These are phyloP conservation scores for Glycyrrhiza uralensis DNA, from an alignment of 306 rosid genomes.

Conservation along the genomic window DNA sequence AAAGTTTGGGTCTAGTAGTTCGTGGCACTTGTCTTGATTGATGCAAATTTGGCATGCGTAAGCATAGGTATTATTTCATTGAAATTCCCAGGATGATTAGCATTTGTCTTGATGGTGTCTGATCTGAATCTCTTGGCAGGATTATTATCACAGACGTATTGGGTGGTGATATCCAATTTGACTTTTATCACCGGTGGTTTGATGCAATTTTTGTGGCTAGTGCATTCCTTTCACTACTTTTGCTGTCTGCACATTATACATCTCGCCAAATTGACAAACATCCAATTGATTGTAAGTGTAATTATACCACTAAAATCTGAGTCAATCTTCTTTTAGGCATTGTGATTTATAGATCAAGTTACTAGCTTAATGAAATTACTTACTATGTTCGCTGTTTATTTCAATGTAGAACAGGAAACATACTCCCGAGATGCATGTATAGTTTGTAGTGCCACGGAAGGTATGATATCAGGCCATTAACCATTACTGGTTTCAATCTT, in stretches of 20 bases:
- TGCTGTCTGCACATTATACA: conserved; percentile 93
- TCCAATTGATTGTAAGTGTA: conserved; percentile 79
- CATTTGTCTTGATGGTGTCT: conserved; percentile 6
- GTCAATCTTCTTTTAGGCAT: conserved; percentile 7
- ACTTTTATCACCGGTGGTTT: conserved; percentile 98
- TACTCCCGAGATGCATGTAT: conserved; percentile 1
- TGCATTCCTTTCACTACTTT: conserved; percentile 94
- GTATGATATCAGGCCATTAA: conserved; percentile 13
- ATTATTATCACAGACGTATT: conserved; percentile 94
- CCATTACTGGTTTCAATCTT: background rate
- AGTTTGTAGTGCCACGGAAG: conserved; percentile 22
- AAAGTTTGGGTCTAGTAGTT: conserved; percentile 1
- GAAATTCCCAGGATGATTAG: background rate
- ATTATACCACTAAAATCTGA: background rate
- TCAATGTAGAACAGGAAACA: conserved; percentile 34
- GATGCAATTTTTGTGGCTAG: conserved; percentile 98
- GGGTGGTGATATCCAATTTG: conserved; percentile 98
- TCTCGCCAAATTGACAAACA: conserved; percentile 95
- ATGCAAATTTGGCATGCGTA: background rate
- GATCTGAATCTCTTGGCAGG: conserved; percentile 48
- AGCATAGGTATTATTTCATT: background rate
- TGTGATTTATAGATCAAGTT: background rate
- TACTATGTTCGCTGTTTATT: conserved; percentile 6
- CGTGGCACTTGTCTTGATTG: background rate
- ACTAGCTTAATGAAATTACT: conserved; percentile 13